phyloP scores from a whole-genome alignment of 495 filamentous ascomycete species.

The Neurospora hispaniola region DNA sequence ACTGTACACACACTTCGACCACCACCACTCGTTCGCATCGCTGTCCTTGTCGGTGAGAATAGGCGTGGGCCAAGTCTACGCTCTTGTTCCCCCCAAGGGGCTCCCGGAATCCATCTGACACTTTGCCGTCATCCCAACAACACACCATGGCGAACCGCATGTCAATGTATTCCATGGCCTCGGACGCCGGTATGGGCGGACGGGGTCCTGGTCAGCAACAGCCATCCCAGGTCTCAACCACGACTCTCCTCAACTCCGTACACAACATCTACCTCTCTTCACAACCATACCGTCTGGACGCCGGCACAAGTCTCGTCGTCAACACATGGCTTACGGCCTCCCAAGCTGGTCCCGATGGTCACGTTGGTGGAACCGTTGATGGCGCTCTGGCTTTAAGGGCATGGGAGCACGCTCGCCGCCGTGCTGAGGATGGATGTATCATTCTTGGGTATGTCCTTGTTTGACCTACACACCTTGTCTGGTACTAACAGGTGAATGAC shows the following conservation, averaged over 20 bases:
- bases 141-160: slow-evolving; percentile 65
- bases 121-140: background rate
- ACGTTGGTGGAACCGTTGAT: slow-evolving; percentile 68
- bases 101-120: slow-evolving; percentile 17
- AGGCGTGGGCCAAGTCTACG: background rate
- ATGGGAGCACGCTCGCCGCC: slow-evolving; percentile 92
- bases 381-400: slow-evolving; percentile 66
- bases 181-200: slow-evolving; percentile 40
- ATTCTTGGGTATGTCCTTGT: slow-evolving; percentile 57
- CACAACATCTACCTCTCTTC: slow-evolving; percentile 80
- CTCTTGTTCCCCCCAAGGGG: slow-evolving; percentile 12
- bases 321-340: slow-evolving; percentile 87
- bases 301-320: slow-evolving; percentile 85
- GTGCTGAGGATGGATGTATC: slow-evolving; percentile 94
- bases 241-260: slow-evolving; percentile 80
- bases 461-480: background rate
- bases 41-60: background rate
- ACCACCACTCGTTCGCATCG: slow-evolving; percentile 8
- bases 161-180: slow-evolving; percentile 72
- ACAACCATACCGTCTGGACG: slow-evolving; percentile 73
- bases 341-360: slow-evolving; percentile 53
- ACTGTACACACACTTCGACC: background rate
- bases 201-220: slow-evolving; percentile 57
- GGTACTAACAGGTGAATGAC: slow-evolving; percentile 1
- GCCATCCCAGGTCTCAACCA: slow-evolving; percentile 76